Conservation (phyloP, 805 yeast genomes). For the Ogataea thermomethanolica region DNA sequence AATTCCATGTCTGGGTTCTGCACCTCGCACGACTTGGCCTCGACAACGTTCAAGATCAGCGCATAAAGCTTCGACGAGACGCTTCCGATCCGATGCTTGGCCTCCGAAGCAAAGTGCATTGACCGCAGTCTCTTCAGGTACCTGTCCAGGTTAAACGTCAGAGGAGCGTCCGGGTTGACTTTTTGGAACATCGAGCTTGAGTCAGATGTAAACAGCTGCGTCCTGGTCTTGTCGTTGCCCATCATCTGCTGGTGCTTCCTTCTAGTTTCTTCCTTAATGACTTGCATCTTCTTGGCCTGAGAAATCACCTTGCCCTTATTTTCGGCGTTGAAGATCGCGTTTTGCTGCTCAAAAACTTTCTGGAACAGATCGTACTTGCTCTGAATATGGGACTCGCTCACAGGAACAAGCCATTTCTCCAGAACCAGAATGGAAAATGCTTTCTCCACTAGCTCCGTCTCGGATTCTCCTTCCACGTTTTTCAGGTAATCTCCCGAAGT, state of each 20-base stretch:
- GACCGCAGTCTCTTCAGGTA: conserved; percentile 67
- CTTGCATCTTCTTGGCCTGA: conserved; percentile 53
- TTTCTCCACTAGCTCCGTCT: conserved; percentile 31
- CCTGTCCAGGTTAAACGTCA: conserved; percentile 62
- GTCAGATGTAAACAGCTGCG: conserved; percentile 11
- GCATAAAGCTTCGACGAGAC: conserved; percentile 63
- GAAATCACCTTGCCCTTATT: conserved; percentile 35
- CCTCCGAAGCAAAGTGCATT: conserved; percentile 57
- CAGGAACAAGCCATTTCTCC: conserved; percentile 50
- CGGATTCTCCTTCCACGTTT: conserved; percentile 26
- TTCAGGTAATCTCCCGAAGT: conserved; percentile 49
- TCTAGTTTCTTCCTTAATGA: conserved; percentile 58
- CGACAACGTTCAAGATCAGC: conserved; percentile 54
- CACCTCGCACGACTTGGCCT: conserved; percentile 46
- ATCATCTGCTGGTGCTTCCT: conserved; percentile 22
- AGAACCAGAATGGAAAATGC: conserved; percentile 44
- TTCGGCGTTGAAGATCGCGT: conserved; percentile 29
- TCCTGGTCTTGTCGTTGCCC: conserved; percentile 12
- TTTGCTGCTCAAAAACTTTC: conserved; percentile 39
- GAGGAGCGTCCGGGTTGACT: conserved; percentile 47
- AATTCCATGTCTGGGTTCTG: conserved; percentile 20
- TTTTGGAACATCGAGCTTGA: conserved; percentile 29
- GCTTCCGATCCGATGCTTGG: conserved; percentile 65
- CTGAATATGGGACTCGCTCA: conserved; percentile 33
- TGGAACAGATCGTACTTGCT: conserved; percentile 31